Percentiles rank a stretch among this genome's conserved stretches.
phyloP scores from a whole-genome alignment of 2,329 filamentous ascomycete genomes.

The Colletotrichum falcatum region DNA sequence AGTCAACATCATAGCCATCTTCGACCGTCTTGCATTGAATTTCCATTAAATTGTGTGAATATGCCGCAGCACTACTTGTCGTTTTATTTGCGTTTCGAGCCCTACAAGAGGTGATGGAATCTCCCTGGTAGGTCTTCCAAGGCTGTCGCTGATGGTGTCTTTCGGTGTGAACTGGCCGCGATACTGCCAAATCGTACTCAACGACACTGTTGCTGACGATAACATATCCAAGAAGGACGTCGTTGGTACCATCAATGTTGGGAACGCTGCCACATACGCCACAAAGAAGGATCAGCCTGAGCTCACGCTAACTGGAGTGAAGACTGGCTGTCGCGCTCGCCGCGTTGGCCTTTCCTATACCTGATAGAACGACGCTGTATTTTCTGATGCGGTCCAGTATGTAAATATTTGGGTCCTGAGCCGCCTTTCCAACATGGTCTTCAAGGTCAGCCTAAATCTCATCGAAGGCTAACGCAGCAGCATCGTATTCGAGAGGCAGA shows the following conservation, averaged over 20 bases:
- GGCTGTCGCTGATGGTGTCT: constrained; percentile 44
- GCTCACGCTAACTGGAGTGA: constrained; percentile 48
- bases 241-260: background rate
- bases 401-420: constrained; percentile 48
- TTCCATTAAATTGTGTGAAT: accelerated
- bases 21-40: background rate
- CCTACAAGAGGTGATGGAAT: constrained; percentile 45
- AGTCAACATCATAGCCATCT: constrained; percentile 22
- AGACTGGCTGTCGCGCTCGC: constrained; percentile 46
- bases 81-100: constrained; percentile 33
- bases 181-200: constrained; percentile 48
- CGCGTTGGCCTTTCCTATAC: constrained; percentile 48
- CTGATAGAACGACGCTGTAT: constrained; percentile 45
- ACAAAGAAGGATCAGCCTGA: constrained; percentile 52
- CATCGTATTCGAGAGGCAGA: constrained; percentile 26
- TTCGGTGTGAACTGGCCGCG: constrained; percentile 45
- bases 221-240: constrained; percentile 50
- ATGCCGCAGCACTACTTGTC: constrained; percentile 30
- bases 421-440: constrained; percentile 42
- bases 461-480: constrained; percentile 43
- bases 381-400: constrained; percentile 46
- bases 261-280: constrained; percentile 57
- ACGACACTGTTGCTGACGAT: constrained; percentile 48
- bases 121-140: constrained; percentile 46
- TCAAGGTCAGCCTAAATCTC: constrained; percentile 45